These are phyloP conservation scores for Lentithecium fluviatile DNA, from an alignment of 495 filamentous ascomycete species.

Conservation along the genomic window DNA sequence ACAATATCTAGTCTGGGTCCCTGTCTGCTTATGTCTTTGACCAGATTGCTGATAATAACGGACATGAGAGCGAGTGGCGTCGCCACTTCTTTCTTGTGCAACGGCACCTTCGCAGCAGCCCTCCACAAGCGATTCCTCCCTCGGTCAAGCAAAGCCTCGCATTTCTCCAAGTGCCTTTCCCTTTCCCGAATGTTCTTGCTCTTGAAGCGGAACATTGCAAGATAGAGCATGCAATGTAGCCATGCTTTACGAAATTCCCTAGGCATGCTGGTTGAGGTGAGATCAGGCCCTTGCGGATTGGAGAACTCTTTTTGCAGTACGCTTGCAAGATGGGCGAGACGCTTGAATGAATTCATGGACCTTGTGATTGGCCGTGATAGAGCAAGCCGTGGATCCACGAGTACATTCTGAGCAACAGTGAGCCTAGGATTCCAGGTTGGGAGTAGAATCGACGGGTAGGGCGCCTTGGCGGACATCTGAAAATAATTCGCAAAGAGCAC, in stretches of 20 bases:
- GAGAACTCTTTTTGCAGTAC: slow-evolving; percentile 3
- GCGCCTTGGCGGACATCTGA: too few species aligned
- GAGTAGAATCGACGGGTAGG: too few species aligned
- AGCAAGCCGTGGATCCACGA: not conserved
- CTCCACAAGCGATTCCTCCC: not conserved
- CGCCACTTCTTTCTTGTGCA: slow-evolving; percentile 11
- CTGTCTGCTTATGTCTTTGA: not conserved
- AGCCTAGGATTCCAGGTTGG: too few species aligned
- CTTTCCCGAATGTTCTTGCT: not conserved
- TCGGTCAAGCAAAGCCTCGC: not conserved
- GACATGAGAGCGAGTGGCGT: slow-evolving; percentile 1
- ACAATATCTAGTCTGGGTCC: not conserved
- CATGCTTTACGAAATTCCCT: slow-evolving; percentile 12
- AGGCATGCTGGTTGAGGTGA: not conserved
- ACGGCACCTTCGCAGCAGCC: not conserved
- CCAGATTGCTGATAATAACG: not conserved
- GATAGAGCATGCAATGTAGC: slow-evolving; percentile 9
- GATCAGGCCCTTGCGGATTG: not conserved
- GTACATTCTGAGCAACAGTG: not conserved
- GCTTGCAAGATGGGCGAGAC: not conserved
- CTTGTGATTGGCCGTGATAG: not conserved
- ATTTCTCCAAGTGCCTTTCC: slow-evolving; percentile 2
- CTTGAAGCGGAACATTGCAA: slow-evolving; percentile 1
- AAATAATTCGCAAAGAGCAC: too few species aligned
- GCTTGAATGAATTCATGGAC: slow-evolving; percentile 5